These are phyloP conservation scores for Calonectria montana DNA, from an alignment of 2,329 filamentous ascomycete species.

Conservation along the genomic window DNA sequence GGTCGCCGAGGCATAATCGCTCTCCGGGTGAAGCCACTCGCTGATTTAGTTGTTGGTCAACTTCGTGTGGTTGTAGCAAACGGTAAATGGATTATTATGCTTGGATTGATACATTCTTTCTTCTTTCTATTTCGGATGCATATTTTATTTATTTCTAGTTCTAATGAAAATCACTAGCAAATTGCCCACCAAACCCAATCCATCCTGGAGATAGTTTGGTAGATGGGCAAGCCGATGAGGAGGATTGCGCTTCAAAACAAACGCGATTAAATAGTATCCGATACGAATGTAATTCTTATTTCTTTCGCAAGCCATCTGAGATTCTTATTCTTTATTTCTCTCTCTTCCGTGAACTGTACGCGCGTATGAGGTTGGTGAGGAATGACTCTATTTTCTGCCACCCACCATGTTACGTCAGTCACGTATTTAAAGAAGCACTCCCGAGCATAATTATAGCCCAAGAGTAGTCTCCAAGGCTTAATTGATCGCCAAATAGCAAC, in stretches of 20 bases:
- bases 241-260: not conserved
- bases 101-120: not conserved
- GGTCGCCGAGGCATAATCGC: slow-evolving; percentile 5
- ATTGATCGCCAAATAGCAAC: not conserved
- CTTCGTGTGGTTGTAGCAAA: too few species aligned
- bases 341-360: not conserved
- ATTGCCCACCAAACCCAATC: not conserved
- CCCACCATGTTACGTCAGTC: not conserved
- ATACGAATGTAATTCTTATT: not conserved
- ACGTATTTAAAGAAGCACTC: not conserved
- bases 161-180: not conserved
- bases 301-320: not conserved
- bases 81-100: not conserved
- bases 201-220: not conserved
- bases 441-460: not conserved
- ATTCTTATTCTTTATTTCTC: not conserved
- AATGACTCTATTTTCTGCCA: too few species aligned
- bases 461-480: not conserved
- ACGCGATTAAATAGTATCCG: not conserved
- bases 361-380: too few species aligned
- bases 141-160: not conserved
- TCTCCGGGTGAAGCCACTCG: not conserved
- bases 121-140: not conserved
- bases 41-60: not conserved
- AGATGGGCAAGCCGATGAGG: not conserved